These are phyloP conservation scores for Aspergillus felis DNA, from an alignment of 2,329 filamentous ascomycete species.

Conservation along the genomic window DNA sequence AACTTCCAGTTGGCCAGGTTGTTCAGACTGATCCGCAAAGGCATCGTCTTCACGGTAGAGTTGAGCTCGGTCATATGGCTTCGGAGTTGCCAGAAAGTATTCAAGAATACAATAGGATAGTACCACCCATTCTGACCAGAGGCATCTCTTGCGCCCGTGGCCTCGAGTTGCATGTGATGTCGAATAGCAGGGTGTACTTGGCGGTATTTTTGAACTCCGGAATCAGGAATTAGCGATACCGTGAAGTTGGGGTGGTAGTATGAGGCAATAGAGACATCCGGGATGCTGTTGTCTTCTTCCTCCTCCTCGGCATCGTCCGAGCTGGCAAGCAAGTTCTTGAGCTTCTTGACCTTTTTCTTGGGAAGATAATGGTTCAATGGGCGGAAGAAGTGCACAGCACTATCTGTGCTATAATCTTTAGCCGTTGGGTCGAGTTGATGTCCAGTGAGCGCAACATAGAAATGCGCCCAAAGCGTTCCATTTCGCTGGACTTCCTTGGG, in stretches of 20 bases:
- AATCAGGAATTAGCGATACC: conserved; percentile 77
- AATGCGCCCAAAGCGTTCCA: conserved; percentile 90
- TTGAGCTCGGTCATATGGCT: conserved; percentile 90
- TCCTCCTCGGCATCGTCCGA: conserved; percentile 48
- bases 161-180: conserved; percentile 75
- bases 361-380: conserved; percentile 85
- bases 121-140: conserved; percentile 92
- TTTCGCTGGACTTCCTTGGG: conserved; percentile 82
- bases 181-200: conserved; percentile 68
- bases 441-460: conserved; percentile 78
- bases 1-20: conserved; percentile 90
- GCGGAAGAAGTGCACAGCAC: conserved; percentile 77
- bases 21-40: conserved; percentile 77
- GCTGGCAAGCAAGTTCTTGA: conserved; percentile 71
- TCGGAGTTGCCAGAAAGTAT: conserved; percentile 95
- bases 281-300: conserved; percentile 52
- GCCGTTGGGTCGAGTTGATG: conserved; percentile 70
- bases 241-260: conserved; percentile 97
- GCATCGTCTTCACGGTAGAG: conserved; percentile 76
- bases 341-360: conserved; percentile 87
- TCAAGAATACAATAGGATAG: conserved; percentile 82
- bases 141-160: conserved; percentile 74
- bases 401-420: conserved; percentile 66
- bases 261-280: conserved; percentile 69
- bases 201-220: conserved; percentile 65